Evolutionary conservation across 2,329 filamentous ascomycete species (phyloP).

Genomic region (Byssoonygena ceratinophila): DNA sequence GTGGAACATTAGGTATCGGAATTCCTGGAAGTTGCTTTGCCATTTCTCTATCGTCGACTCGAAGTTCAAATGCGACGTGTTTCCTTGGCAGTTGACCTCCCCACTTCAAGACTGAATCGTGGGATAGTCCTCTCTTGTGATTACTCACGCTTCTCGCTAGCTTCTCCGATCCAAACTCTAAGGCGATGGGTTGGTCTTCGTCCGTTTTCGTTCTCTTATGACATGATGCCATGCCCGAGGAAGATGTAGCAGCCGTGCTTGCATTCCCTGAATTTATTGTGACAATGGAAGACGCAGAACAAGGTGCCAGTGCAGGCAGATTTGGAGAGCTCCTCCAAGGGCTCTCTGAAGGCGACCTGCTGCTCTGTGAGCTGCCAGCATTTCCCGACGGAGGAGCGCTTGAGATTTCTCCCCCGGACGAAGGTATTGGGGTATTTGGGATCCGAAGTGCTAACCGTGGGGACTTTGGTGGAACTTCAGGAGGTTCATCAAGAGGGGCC

Average conservation of each 20-base stretch:
- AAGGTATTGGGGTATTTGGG: conserved; percentile 10
- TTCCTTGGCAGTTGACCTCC: conserved; percentile 1
- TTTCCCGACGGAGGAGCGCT: background rate
- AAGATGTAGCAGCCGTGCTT: background rate
- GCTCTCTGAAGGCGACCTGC: background rate
- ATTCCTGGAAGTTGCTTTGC: conserved; percentile 4
- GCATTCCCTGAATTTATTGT: background rate
- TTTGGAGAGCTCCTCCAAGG: conserved; percentile 7
- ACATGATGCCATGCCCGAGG: background rate
- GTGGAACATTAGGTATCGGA: conserved; percentile 15
- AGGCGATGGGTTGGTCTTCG: background rate
- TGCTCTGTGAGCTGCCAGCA: background rate
- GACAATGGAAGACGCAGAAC: background rate
- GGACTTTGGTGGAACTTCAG: conserved; percentile 24
- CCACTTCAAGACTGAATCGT: conserved; percentile 9
- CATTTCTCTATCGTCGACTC: background rate
- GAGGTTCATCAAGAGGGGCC: conserved; percentile 14
- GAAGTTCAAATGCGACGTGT: background rate
- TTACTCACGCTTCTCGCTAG: background rate
- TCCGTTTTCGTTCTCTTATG: background rate
- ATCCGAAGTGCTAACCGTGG: conserved; percentile 18
- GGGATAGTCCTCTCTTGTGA: conserved; percentile 7
- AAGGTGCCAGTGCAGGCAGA: background rate
- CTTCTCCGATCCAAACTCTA: conserved; percentile 1
- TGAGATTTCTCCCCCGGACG: conserved; percentile 9